Conservation (phyloP, 23 red algal genomes). For the Cyanidioschyzon merolae region DNA sequence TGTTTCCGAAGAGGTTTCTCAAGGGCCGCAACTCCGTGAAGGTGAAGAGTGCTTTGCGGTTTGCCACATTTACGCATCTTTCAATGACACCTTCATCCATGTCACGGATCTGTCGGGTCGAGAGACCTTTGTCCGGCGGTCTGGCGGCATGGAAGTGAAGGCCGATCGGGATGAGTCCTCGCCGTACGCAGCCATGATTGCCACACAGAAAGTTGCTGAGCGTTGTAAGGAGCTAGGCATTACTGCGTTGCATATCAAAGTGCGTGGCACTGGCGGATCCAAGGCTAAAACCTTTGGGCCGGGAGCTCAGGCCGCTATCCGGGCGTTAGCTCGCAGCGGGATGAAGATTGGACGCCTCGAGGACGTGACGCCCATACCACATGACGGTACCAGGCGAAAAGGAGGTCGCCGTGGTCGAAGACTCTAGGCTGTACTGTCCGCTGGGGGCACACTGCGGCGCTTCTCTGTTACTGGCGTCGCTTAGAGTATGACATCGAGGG, state of each 20-base stretch:
- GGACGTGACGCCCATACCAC: slow-evolving; percentile 93
- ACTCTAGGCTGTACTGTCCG: slow-evolving; percentile 41
- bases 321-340: slow-evolving; percentile 89
- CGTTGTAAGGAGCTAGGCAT: slow-evolving; percentile 93
- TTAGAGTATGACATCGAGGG: too few species aligned
- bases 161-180: slow-evolving; percentile 98
- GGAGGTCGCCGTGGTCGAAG: slow-evolving; percentile 90
- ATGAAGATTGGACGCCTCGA: slow-evolving; percentile 98
- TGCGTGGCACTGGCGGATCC: slow-evolving; percentile 86
- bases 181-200: slow-evolving; percentile 99
- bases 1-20: slow-evolving; percentile 44
- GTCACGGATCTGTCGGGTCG: slow-evolving; percentile 95
- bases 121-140: slow-evolving; percentile 92
- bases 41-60: slow-evolving; percentile 89
- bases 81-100: slow-evolving; percentile 99
- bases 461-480: not conserved
- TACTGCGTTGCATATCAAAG: slow-evolving; percentile 97
- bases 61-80: slow-evolving; percentile 90
- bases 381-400: slow-evolving; percentile 95
- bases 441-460: slow-evolving; percentile 29
- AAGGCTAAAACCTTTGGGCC: slow-evolving; percentile 68
- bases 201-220: slow-evolving; percentile 90
- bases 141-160: slow-evolving; percentile 99
- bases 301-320: slow-evolving; percentile 92
- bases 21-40: slow-evolving; percentile 73